phyloP scores from a whole-genome alignment of 2,329 filamentous ascomycete genomes.

The Cryphonectria japonica region DNA sequence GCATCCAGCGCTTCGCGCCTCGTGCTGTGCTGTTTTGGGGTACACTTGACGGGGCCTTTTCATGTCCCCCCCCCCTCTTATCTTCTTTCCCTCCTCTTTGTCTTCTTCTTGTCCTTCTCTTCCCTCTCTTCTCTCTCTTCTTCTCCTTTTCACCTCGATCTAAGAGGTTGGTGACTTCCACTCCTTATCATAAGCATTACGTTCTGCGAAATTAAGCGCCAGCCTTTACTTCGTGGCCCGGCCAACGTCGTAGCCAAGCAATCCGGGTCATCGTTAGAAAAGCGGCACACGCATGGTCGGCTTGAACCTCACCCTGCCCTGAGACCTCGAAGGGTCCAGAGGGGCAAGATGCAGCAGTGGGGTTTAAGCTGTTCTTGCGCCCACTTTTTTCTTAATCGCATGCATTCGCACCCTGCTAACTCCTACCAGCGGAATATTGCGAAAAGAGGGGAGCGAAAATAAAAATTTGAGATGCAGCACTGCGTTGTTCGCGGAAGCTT shows the following conservation, averaged over 20 bases:
- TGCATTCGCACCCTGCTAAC: constrained; percentile 9
- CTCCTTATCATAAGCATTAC: neutral
- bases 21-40: neutral
- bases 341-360: constrained; percentile 20
- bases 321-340: neutral
- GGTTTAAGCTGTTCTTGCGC: constrained; percentile 4
- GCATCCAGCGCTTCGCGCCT: constrained; percentile 26
- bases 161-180: neutral
- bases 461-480: neutral
- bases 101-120: neutral
- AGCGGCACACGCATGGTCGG: constrained; percentile 8
- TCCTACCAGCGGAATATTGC: constrained; percentile 2
- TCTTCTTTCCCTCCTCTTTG: neutral
- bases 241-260: constrained; percentile 6
- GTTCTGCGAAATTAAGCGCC: neutral
- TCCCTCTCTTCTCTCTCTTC: neutral
- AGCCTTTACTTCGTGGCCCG: neutral
- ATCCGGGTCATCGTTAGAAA: neutral
- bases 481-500: neutral
- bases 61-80: no score
- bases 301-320: constrained; percentile 20
- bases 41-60: neutral
- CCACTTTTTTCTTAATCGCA: constrained; percentile 23
- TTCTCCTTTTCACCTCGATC: neutral
- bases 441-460: neutral